Evolutionary conservation across 768 basidiomycete species (phyloP).

Genomic region (Bullera alba): DNA sequence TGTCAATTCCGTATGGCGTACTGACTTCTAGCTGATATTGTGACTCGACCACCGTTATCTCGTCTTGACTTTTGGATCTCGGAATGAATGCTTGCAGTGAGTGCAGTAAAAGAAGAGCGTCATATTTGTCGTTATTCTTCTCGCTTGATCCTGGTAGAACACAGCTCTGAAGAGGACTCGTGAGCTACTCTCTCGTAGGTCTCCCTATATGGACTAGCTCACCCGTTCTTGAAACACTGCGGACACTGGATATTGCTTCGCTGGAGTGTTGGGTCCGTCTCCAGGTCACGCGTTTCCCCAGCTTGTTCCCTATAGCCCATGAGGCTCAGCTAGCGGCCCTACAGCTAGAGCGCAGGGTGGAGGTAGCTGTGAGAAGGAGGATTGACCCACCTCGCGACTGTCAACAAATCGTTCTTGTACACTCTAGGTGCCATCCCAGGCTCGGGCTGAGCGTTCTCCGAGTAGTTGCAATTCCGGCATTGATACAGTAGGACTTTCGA

Average conservation of each 20-base stretch:
- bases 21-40: too few relatives aligned
- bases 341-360: background rate
- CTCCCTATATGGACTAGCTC: constrained; percentile 6
- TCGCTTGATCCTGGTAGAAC: constrained; percentile 93
- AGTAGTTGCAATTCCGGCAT: constrained; percentile 81
- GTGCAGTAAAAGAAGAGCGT: constrained; percentile 43
- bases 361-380: background rate
- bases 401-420: constrained; percentile 86
- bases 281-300: constrained; percentile 81
- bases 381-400: constrained; percentile 71
- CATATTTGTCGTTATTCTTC: constrained; percentile 74
- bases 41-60: background rate
- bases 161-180: constrained; percentile 70
- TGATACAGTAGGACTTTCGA: constrained; percentile 81
- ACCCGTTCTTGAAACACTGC: constrained; percentile 58
- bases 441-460: constrained; percentile 57
- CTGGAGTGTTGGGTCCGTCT: constrained; percentile 84
- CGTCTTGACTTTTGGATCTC: constrained; percentile 20
- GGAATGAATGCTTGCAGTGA: constrained; percentile 36
- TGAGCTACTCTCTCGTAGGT: background rate
- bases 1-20: too few relatives aligned
- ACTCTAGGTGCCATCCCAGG: constrained; percentile 70
- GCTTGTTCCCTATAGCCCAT: constrained; percentile 69
- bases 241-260: constrained; percentile 80
- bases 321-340: background rate